Conservation (phyloP, 768 basidiomycete species). For the Rhodotorula taiwanensis region DNA sequence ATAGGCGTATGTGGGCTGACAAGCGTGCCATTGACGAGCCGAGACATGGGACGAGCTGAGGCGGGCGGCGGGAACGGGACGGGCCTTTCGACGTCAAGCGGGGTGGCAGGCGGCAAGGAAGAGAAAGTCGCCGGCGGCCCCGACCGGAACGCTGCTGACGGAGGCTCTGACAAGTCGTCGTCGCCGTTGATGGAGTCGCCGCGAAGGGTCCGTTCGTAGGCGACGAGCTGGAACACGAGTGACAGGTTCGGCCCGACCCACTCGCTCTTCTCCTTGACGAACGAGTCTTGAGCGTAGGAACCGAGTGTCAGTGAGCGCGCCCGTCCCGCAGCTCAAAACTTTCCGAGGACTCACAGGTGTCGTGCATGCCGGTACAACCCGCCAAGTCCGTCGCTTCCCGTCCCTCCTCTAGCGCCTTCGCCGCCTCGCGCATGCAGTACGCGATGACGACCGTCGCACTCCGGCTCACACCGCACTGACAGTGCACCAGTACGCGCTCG, state of each 20-base stretch:
- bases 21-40: background rate
- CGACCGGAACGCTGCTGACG: background rate
- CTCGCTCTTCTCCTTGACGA: conserved; percentile 80
- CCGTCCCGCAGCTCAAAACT: background rate
- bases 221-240: conserved; percentile 85
- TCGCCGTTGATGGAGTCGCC: conserved; percentile 15
- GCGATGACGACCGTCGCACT: conserved; percentile 86
- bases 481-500: conserved; percentile 54
- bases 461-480: conserved; percentile 87
- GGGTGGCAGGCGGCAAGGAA: background rate
- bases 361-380: conserved; percentile 63
- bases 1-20: conserved; percentile 21
- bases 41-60: background rate
- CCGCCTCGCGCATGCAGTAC: conserved; percentile 86
- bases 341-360: conserved; percentile 50
- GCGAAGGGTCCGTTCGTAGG: conserved; percentile 64
- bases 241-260: conserved; percentile 91
- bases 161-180: conserved; percentile 13
- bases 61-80: conserved; percentile 6
- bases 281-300: conserved; percentile 50
- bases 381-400: conserved; percentile 25
- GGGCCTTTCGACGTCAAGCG: background rate
- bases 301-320: background rate
- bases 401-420: conserved; percentile 52
- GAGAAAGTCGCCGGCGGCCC: background rate